Percentiles rank a stretch among this genome's conserved stretches.
Conservation (phyloP, 2,329 filamentous ascomycete genomes). For the Hypoxylon sp. region DNA sequence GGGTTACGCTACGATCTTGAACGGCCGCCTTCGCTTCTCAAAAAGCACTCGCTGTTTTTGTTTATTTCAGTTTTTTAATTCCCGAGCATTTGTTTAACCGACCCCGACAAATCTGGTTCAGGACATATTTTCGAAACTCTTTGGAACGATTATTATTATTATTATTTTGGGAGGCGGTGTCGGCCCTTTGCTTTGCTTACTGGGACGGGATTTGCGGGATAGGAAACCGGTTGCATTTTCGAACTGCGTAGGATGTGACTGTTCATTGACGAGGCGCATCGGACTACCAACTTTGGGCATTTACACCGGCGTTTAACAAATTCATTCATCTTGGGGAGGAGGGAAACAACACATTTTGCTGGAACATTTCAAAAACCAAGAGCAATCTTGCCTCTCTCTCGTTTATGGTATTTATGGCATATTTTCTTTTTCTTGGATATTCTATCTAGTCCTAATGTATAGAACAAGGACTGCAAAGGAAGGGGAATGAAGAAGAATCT, state of each 20-base stretch:
- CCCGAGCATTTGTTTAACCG: conserved; percentile 16
- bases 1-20: conserved; percentile 49
- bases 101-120: conserved; percentile 23
- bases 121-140: conserved; percentile 28
- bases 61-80: conserved; percentile 24
- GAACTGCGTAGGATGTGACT: conserved; percentile 37
- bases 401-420: conserved; percentile 27
- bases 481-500: conserved; percentile 7
- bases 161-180: conserved; percentile 25
- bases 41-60: conserved; percentile 30
- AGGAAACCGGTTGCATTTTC: conserved; percentile 41
- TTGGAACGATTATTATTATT: conserved; percentile 13
- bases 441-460: conserved; percentile 45
- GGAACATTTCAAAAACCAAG: conserved; percentile 42
- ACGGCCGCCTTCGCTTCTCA: conserved; percentile 45
- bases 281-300: conserved; percentile 45
- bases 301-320: conserved; percentile 45
- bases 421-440: conserved; percentile 27
- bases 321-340: conserved; percentile 14
- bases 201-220: conserved; percentile 42
- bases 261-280: conserved; percentile 44
- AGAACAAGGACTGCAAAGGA: conserved; percentile 43
- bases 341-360: conserved; percentile 12
- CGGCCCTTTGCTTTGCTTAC: conserved; percentile 41
- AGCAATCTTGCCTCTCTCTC: conserved; percentile 43